Conservation (phyloP, 257 asterid species). For the Solanum etuberosum region DNA sequence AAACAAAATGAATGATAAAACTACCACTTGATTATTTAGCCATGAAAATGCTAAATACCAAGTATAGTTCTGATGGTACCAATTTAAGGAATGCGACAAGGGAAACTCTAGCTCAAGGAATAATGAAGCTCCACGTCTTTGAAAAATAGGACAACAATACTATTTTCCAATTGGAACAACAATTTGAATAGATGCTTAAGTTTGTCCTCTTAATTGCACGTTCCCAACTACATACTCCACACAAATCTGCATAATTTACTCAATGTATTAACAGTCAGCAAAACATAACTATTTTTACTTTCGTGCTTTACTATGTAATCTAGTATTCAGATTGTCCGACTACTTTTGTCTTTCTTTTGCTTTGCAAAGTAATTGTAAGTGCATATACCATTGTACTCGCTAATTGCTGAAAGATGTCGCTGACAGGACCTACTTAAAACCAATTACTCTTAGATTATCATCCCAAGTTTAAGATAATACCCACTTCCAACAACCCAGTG, state of each 20-base stretch:
- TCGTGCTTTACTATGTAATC: neutral
- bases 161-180: neutral
- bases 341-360: neutral
- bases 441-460: neutral
- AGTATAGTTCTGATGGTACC: neutral
- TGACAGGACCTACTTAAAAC: neutral
- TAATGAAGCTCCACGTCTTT: neutral
- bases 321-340: neutral
- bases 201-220: neutral
- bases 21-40: neutral
- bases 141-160: neutral
- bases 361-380: neutral
- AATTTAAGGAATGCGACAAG: neutral
- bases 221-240: neutral
- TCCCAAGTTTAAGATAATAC: neutral
- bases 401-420: neutral
- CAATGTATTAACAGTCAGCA: neutral
- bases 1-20: neutral
- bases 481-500: neutral
- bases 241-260: neutral
- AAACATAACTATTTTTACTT: neutral
- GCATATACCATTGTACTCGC: neutral
- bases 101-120: neutral
- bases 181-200: neutral
- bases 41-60: neutral